phyloP scores from a whole-genome alignment of 2,329 filamentous ascomycete species.

The Claviceps citrina region DNA sequence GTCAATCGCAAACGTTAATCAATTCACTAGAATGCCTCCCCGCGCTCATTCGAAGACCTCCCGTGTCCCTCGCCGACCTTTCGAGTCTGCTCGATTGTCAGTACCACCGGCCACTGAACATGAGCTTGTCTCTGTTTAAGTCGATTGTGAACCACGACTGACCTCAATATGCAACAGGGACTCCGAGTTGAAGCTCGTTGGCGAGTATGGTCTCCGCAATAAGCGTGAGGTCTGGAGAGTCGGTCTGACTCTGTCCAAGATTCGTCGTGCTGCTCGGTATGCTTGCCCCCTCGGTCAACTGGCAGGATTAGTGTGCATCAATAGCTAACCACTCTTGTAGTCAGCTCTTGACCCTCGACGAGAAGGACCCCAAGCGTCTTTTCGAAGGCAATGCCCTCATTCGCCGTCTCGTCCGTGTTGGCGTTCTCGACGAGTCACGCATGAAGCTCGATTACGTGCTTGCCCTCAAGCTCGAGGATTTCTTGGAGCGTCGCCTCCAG shows the following conservation, averaged over 20 bases:
- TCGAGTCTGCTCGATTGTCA: slow-evolving; percentile 99
- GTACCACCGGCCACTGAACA: slow-evolving; percentile 91
- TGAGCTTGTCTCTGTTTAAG: slow-evolving; percentile 95
- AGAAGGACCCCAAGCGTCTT: slow-evolving; percentile 99
- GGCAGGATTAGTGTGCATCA: neutral
- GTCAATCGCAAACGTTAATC: slow-evolving; percentile 11
- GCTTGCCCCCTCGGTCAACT: slow-evolving; percentile 7
- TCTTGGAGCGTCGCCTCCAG: slow-evolving; percentile 99
- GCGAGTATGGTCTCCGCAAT: slow-evolving; percentile 99
- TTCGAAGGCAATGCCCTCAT: slow-evolving; percentile 99
- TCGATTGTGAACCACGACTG: slow-evolving; percentile 69
- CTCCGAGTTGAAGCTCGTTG: slow-evolving; percentile 98
- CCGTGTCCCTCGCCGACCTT: slow-evolving; percentile 94
- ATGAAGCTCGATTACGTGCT: slow-evolving; percentile 99
- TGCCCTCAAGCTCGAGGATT: slow-evolving; percentile 97
- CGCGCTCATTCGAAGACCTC: slow-evolving; percentile 95
- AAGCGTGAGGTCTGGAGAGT: slow-evolving; percentile 99
- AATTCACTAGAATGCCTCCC: slow-evolving; percentile 23
- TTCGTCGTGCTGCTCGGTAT: slow-evolving; percentile 99
- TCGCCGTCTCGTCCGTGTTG: slow-evolving; percentile 98
- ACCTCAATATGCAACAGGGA: slow-evolving; percentile 56
- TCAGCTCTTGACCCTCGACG: slow-evolving; percentile 98
- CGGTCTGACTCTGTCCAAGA: slow-evolving; percentile 98
- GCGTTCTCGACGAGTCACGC: slow-evolving; percentile 98
- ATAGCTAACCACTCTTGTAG: slow-evolving; percentile 31